Conservation (phyloP, 2,329 filamentous ascomycete species). For the Diaporthe sp. region DNA sequence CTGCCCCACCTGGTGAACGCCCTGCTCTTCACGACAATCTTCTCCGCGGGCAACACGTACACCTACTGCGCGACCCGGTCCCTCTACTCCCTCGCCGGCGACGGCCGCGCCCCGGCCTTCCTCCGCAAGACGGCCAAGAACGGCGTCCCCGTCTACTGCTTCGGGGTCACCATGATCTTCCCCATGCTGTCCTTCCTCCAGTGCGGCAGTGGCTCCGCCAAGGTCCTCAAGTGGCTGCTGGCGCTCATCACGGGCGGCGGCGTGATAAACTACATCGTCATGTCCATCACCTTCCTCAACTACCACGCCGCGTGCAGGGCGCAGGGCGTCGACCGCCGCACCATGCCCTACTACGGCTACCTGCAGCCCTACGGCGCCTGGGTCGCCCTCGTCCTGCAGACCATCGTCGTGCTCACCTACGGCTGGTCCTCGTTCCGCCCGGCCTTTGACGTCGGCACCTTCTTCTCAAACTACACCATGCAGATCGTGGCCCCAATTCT, state of each 20-base stretch:
- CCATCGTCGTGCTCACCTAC: slow-evolving; percentile 63
- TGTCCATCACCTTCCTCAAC: slow-evolving; percentile 41
- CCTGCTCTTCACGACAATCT: slow-evolving; percentile 49
- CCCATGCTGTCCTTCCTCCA: slow-evolving; percentile 56
- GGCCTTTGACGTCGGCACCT: slow-evolving; percentile 48
- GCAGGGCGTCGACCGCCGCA: slow-evolving; percentile 54
- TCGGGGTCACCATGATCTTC: slow-evolving; percentile 67
- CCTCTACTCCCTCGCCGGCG: slow-evolving; percentile 41
- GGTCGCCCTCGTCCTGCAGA: slow-evolving; percentile 59
- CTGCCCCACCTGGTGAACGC: slow-evolving; percentile 74
- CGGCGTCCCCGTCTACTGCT: slow-evolving; percentile 73
- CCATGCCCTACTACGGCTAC: slow-evolving; percentile 69
- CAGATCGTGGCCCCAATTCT: slow-evolving; percentile 66
- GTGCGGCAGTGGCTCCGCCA: slow-evolving; percentile 37
- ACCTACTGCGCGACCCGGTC: slow-evolving; percentile 41
- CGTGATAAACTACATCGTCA: slow-evolving; percentile 73
- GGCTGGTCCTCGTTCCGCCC: slow-evolving; percentile 62
- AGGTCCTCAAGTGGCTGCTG: slow-evolving; percentile 62
- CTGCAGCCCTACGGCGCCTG: slow-evolving; percentile 72
- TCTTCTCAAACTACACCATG: slow-evolving; percentile 68
- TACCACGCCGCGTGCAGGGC: slow-evolving; percentile 39
- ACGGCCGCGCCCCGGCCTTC: slow-evolving; percentile 50
- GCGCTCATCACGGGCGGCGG: slow-evolving; percentile 70
- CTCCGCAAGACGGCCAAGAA: slow-evolving; percentile 71
- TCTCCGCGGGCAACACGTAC: slow-evolving; percentile 43